Percentiles rank a stretch among this genome's conserved stretches.
phyloP scores from a whole-genome alignment of 108 stramenopile genomes.

The Hondaea fermentalgiana region DNA sequence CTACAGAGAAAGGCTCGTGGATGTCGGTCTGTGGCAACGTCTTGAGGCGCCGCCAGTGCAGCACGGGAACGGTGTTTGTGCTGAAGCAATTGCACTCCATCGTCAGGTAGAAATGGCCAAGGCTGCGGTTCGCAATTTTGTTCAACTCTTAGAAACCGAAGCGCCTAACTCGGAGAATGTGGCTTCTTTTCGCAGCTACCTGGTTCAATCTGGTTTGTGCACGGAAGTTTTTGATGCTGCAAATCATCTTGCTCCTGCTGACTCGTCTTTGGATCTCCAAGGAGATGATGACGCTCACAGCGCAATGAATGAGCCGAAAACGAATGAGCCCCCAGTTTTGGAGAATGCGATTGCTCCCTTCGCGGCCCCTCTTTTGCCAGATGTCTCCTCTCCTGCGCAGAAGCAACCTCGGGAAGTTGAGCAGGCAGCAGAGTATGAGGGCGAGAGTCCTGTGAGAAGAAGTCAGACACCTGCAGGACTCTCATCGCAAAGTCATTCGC shows the following conservation, averaged over 20 bases:
- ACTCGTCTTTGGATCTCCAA: neutral
- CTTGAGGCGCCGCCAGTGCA: neutral
- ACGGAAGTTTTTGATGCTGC: neutral
- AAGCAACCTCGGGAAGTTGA: too few species aligned
- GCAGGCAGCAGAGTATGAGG: too few species aligned
- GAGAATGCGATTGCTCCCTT: too few species aligned
- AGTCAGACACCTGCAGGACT: too few species aligned
- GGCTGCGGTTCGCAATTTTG: neutral
- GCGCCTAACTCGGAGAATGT: neutral
- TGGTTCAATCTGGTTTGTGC: neutral
- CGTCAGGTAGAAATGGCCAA: constrained; percentile 1
- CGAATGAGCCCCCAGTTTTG: too few species aligned
- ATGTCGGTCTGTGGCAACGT: neutral
- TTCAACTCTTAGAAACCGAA: neutral
- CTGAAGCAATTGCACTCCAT: neutral
- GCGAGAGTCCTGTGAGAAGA: too few species aligned
- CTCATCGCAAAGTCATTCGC: too few species aligned
- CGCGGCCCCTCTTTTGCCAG: too few species aligned
- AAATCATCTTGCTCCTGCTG: neutral
- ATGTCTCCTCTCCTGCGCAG: too few species aligned
- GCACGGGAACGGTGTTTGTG: neutral
- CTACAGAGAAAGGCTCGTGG: neutral
- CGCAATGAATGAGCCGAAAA: too few species aligned
- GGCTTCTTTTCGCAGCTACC: neutral
- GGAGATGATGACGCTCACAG: neutral